A percentile compares a stretch with the other conserved stretches of the same genome.
Evolutionary conservation across 1,284 basidiomycete species (phyloP).

Genomic region (Ceratorhiza oryzae-sativae): DNA sequence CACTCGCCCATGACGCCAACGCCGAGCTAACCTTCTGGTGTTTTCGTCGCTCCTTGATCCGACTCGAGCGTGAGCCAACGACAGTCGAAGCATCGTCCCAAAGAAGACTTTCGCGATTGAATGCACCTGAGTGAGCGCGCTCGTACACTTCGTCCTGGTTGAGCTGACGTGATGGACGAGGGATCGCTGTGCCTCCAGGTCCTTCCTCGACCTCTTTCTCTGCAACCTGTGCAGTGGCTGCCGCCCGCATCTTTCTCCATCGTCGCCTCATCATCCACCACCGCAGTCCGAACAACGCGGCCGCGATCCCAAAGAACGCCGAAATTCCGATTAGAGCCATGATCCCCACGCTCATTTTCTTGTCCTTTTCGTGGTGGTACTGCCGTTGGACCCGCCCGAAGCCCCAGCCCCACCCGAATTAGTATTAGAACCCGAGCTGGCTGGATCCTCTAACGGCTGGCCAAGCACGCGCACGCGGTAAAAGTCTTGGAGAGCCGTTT

Average conservation of each 20-base stretch:
- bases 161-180: neutral
- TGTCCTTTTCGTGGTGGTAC: neutral
- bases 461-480: slow-evolving; percentile 39
- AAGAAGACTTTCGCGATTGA: slow-evolving; percentile 1
- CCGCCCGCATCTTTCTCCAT: slow-evolving; percentile 22
- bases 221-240: neutral
- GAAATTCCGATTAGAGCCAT: slow-evolving; percentile 35
- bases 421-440: slow-evolving; percentile 6
- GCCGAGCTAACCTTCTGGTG: slow-evolving; percentile 13
- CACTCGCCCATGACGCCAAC: slow-evolving; percentile 32
- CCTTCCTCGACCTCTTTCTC: neutral
- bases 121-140: slow-evolving; percentile 16
- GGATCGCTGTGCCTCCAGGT: slow-evolving; percentile 2
- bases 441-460: slow-evolving; percentile 25
- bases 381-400: neutral
- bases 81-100: slow-evolving; percentile 26
- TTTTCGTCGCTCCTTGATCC: slow-evolving; percentile 4
- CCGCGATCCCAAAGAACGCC: slow-evolving; percentile 34
- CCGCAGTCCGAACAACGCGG: slow-evolving; percentile 16
- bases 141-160: slow-evolving; percentile 26
- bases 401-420: neutral
- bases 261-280: slow-evolving; percentile 38
- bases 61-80: slow-evolving; percentile 24
- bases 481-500: slow-evolving; percentile 40
- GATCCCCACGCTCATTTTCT: slow-evolving; percentile 35